Evolutionary conservation across 2,329 filamentous ascomycete genomes (phyloP), one percentile per base, ranked within the genome.

Genomic region (Epichloe brachyelytri): DNA sequence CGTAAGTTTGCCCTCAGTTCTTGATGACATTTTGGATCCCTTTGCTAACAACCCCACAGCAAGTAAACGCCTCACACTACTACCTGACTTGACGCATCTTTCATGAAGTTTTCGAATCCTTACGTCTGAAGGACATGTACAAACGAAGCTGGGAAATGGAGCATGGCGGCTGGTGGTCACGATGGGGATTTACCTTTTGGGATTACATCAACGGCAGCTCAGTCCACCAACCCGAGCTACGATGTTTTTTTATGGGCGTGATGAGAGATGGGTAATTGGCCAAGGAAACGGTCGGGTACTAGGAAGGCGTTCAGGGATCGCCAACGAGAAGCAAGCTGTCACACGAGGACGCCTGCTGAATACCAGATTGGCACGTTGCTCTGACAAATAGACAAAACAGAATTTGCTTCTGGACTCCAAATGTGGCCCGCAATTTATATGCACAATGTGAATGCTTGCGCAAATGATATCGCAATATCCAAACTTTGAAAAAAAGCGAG

Each of bases 41-140:
- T 45, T 17, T 46, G 52, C 71, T 72, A 64, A 75, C 61, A 53
- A 12, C 7, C 38, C 17, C 8, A 40, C 64, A 84, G 80, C 73
- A 84, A 84, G 75, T 84, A 84, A 84, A 79, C 76, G 70, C 68
- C 71, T 79, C 75, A 70, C 74, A 69, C 71, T 72, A 70, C 71
- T 71, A 75, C 76, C 78, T 77, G 71, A 71, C 71, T 71, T 63
- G 66, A 72, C 69, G 60, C 68, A 71, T 71, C 70, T 68, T 61
- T 61, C 61, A 67, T 68, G 64, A 67, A 60, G 56, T 62, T 60
- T 62, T 60, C 61, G 64, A 54, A 67, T 54, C 62, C 59, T 61
- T 63, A 61, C 62, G 58, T 57, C 59, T 55, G 50, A 59, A 60
- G 57, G 57, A 63, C 54, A 50, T 48, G 48, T 53, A 38, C 48